Evolutionary conservation across 2,329 filamentous ascomycete species (phyloP).

Genomic region (Emmonsia crescens): DNA sequence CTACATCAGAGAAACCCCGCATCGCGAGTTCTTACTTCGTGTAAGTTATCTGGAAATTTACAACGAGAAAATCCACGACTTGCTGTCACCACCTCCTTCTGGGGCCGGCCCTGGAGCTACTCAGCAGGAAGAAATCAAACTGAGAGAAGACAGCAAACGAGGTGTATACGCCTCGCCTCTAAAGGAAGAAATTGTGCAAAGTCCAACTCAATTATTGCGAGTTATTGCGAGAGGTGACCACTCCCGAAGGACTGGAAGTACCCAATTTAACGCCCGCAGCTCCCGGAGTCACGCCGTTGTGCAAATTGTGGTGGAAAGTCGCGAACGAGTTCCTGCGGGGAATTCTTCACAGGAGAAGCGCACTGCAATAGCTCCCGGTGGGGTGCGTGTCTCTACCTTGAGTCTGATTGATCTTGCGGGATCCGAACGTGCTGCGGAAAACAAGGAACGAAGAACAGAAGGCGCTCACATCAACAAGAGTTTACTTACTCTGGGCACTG

Average conservation of each 20-base stretch:
- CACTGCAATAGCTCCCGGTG: constrained; percentile 63
- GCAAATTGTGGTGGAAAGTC: constrained; percentile 94
- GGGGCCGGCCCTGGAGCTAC: constrained; percentile 41
- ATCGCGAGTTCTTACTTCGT: constrained; percentile 82
- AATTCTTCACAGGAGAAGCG: constrained; percentile 49
- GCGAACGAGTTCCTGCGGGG: constrained; percentile 62
- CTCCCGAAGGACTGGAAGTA: constrained; percentile 80
- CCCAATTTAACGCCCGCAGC: constrained; percentile 92
- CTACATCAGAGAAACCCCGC: constrained; percentile 93
- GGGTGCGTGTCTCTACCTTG: constrained; percentile 87
- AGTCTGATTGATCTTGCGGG: constrained; percentile 94
- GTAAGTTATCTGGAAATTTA: constrained; percentile 99
- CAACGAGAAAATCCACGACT: constrained; percentile 93
- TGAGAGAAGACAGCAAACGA: constrained; percentile 90
- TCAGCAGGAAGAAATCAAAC: constrained; percentile 84
- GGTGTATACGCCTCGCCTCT: constrained; percentile 93
- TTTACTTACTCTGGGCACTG: constrained; percentile 83
- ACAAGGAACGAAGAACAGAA: constrained; percentile 85
- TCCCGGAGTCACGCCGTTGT: constrained; percentile 97
- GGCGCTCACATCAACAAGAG: constrained; percentile 99
- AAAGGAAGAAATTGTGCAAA: constrained; percentile 98
- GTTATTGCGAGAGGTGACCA: constrained; percentile 93
- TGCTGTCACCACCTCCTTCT: constrained; percentile 62
- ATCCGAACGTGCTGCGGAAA: constrained; percentile 90
- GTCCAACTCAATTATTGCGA: constrained; percentile 83